phyloP scores from a whole-genome alignment of 1,284 basidiomycete species.

The Tilletiopsis washingtonensis region DNA sequence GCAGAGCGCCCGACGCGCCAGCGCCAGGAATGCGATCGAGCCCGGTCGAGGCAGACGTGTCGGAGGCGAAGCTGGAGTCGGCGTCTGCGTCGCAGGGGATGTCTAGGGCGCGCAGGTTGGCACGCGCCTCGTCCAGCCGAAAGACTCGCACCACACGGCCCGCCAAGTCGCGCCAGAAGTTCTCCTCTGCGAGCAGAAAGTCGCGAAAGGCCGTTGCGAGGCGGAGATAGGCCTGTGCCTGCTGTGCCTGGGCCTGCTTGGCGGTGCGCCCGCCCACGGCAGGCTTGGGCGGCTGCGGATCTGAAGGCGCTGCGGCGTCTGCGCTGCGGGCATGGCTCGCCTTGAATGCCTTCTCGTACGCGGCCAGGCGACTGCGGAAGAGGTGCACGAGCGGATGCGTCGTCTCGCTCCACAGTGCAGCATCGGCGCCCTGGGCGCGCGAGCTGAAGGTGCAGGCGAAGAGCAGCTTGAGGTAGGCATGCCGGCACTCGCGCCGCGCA shows the following conservation, averaged over 20 bases:
- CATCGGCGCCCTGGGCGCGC: conserved; percentile 27
- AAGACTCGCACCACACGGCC: conserved; percentile 33
- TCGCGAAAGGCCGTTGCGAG: conserved; percentile 18
- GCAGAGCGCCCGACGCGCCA: conserved; percentile 13
- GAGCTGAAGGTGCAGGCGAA: conserved; percentile 35
- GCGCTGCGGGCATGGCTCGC: neutral
- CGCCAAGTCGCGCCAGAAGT: conserved; percentile 34
- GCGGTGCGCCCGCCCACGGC: too few relatives aligned
- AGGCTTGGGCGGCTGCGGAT: neutral
- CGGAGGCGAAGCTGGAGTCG: neutral
- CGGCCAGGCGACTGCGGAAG: conserved; percentile 25
- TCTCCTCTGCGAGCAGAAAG: conserved; percentile 32
- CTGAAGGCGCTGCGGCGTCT: neutral
- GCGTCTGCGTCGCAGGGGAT: conserved; percentile 19
- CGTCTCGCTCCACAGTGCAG: conserved; percentile 38
- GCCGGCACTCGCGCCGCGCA: conserved; percentile 32
- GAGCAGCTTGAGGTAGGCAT: conserved; percentile 40
- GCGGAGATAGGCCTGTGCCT: neutral
- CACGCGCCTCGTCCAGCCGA: conserved; percentile 25
- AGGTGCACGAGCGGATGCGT: conserved; percentile 33
- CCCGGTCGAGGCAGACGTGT: conserved; percentile 1
- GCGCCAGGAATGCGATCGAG: conserved; percentile 6
- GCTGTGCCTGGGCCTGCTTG: conserved; percentile 1
- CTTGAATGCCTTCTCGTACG: conserved; percentile 20
- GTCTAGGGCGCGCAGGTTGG: conserved; percentile 21